phyloP scores from a whole-genome alignment of 148 eudicot genomes.

The Salicornia ramosissima region DNA sequence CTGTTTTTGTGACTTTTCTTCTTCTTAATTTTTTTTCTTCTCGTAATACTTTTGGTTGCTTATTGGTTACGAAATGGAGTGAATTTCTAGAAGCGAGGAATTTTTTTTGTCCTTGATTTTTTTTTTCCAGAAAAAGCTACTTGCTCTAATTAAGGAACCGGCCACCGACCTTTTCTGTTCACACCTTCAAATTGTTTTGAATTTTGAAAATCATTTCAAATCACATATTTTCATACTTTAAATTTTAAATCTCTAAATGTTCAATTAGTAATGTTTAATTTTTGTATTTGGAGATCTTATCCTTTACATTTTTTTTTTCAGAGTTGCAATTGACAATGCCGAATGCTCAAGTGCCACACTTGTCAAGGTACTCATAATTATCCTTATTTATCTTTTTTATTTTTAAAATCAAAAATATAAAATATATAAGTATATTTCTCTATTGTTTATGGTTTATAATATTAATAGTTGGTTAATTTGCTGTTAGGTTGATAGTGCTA shows the following conservation, averaged over 20 bases:
- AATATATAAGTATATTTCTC: no score
- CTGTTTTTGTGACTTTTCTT: background rate
- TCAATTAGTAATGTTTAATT: no score
- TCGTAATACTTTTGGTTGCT: background rate
- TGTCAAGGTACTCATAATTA: slow-evolving; percentile 53
- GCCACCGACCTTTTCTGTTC: slow-evolving; percentile 20
- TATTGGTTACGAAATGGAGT: no score
- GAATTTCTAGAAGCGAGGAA: no score
- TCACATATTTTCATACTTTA: background rate
- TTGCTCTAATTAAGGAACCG: slow-evolving; percentile 10
- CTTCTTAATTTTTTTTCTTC: background rate
- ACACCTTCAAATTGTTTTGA: slow-evolving; percentile 10
- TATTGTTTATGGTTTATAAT: background rate
- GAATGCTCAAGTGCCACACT: slow-evolving; percentile 62
- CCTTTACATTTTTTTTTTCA: slow-evolving; percentile 22
- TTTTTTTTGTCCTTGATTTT: background rate
- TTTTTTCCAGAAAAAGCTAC: slow-evolving; percentile 7
- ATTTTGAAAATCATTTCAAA: slow-evolving; percentile 10
- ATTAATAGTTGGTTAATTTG: background rate
- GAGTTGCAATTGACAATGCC: slow-evolving; percentile 84
- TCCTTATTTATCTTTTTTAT: background rate
- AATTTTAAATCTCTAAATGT: no score
- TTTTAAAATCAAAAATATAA: background rate
- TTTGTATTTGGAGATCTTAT: background rate
- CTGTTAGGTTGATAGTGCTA: slow-evolving; percentile 70